Conservation (phyloP, 306 rosid species). For the Quercus wislizeni region DNA sequence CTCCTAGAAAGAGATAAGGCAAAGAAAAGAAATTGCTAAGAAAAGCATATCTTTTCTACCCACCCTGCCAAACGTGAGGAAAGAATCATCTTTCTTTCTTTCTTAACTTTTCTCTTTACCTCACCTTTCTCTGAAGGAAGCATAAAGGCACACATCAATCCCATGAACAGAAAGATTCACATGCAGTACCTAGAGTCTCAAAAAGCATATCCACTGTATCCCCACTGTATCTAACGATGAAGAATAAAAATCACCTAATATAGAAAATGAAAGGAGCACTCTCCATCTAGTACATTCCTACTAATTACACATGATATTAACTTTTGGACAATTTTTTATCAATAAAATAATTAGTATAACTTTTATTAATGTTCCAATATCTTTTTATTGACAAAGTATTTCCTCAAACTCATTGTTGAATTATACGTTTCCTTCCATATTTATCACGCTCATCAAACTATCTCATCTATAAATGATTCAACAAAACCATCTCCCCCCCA, state of each 20-base stretch:
- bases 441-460: no score
- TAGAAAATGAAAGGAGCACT: neutral
- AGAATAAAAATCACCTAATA: neutral
- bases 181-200: neutral
- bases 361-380: no score
- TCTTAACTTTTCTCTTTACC: slow-evolving; percentile 28
- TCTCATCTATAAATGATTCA: no score
- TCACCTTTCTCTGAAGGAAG: slow-evolving; percentile 47
- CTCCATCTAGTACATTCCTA: neutral
- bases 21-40: slow-evolving; percentile 31
- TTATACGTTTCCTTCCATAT: no score
- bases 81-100: slow-evolving; percentile 49
- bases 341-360: no score
- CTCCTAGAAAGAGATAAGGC: slow-evolving; percentile 35
- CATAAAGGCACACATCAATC: slow-evolving; percentile 36
- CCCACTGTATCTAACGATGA: no score
- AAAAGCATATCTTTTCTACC: slow-evolving; percentile 47
- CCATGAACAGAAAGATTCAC: slow-evolving; percentile 2
- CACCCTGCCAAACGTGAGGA: slow-evolving; percentile 36
- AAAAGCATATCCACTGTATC: neutral
- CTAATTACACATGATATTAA: no score
- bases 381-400: no score
- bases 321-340: no score
- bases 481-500: no score
- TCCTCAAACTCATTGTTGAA: no score